These are phyloP conservation scores for Hanseniaspora vineae DNA, from an alignment of 805 yeast genomes.

Conservation along the genomic window DNA sequence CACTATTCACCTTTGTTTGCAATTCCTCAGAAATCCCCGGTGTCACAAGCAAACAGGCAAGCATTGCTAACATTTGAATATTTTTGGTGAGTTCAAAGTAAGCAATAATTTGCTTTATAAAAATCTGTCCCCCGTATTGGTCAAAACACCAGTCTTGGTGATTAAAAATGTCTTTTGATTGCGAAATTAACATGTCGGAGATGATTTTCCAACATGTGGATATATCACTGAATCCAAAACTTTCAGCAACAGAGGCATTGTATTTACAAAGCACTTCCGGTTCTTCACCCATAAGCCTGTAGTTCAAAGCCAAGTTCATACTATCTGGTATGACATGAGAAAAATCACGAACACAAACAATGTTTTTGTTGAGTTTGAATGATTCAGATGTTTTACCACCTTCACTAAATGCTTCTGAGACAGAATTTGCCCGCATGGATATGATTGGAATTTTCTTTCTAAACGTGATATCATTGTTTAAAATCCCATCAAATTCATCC, in stretches of 20 bases:
- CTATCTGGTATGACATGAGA: conserved; percentile 62
- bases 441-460: conserved; percentile 25
- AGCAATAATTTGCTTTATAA: conserved; percentile 44
- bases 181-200: conserved; percentile 23
- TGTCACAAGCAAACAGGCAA: conserved; percentile 51
- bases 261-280: conserved; percentile 54
- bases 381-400: conserved; percentile 17
- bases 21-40: conserved; percentile 2
- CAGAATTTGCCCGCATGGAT: conserved; percentile 32
- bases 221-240: conserved; percentile 46
- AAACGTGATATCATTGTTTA: conserved; percentile 39
- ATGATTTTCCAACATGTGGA: conserved; percentile 67
- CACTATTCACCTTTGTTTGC: background rate
- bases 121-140: conserved; percentile 61
- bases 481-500: conserved; percentile 17
- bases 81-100: conserved; percentile 56
- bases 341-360: conserved; percentile 55
- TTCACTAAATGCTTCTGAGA: conserved; percentile 18
- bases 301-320: conserved; percentile 54
- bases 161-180: conserved; percentile 15
- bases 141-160: conserved; percentile 70
- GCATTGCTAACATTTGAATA: conserved; percentile 82
- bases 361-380: conserved; percentile 29
- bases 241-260: conserved; percentile 59
- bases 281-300: conserved; percentile 46